Base-by-base conservation (phyloP, 2,329 filamentous ascomycete genomes). In the Trichoderma simmonsii region DNA sequence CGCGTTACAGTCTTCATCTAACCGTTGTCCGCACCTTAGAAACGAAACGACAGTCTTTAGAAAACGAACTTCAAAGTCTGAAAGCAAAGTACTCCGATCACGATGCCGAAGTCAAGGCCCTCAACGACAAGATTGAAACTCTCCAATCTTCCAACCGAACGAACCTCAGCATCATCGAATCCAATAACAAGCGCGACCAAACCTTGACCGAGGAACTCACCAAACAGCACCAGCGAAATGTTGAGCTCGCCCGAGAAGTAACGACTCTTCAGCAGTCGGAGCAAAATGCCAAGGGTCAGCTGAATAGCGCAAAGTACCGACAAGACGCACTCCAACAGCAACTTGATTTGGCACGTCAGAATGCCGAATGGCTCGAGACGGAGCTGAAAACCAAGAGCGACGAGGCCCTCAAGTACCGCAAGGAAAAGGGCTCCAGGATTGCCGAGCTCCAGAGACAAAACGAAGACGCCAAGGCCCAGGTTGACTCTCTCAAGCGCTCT, bases 91-190 rank as follows among this genome's bases (percentile, higher is more conserved):
- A 73, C 30, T 72, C 72, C 28, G 70, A 73, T 15, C 51, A 73
- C 30, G 70, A 73, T 54, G 90, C 91, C 34, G 92, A 95, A 77
- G 88, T 93, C 72, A 91, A 93, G 77, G 89, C 90, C 3, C 86
- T 99, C 15, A 91, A 93, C 77, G 90, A 93, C 72, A 94, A 95
- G 76, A 94, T 99, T 77, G 86, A 91, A 63, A 93, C 93, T 0
- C 89, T 99, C 3, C 95, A 99, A 82, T 91, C 93, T 0, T 96
- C 95, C 7, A 98, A 97, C 79, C 92, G 96, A 73, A 95, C 98
- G 75, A 95, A 94, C 15, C 84, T 98, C 5, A 91, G 93, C 56
- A 90, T 98, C 39, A 91, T 98, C 73, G 95, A 98, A 78, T 92
- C 93, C 21, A 98, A 98, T 82, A 93, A 93, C 70, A 90, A 90